These are phyloP conservation scores for Tripterygium wilfordii DNA, from an alignment of 177 flowering plant genomes.

Conservation along the genomic window DNA sequence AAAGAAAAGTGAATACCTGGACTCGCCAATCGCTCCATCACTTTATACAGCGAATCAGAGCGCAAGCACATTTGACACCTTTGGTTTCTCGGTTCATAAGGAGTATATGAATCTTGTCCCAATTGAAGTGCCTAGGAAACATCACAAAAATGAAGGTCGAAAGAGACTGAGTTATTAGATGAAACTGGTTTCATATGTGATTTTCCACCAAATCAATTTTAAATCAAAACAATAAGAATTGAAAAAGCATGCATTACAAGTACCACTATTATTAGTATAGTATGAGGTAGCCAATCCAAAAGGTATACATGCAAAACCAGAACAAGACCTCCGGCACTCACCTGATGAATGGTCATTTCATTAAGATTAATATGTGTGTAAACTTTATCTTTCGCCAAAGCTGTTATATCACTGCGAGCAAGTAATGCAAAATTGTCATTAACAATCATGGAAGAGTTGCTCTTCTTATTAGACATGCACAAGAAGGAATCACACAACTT, in stretches of 20 bases:
- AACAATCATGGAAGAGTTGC: neutral
- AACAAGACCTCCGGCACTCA: slow-evolving; percentile 9
- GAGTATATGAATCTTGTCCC: slow-evolving; percentile 65
- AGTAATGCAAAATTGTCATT: neutral
- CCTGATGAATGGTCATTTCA: slow-evolving; percentile 87
- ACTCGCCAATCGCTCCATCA: slow-evolving; percentile 77
- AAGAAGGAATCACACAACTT: slow-evolving; percentile 12
- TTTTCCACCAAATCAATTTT: too few species aligned
- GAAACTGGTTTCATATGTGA: too few species aligned
- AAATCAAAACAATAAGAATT: too few species aligned
- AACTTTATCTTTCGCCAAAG: slow-evolving; percentile 80
- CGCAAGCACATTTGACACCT: slow-evolving; percentile 93
- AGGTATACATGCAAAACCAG: too few species aligned
- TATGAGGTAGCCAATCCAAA: too few species aligned
- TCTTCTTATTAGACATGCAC: too few species aligned
- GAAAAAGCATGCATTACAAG: too few species aligned
- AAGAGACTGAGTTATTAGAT: too few species aligned
- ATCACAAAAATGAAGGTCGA: neutral
- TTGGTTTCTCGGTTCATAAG: slow-evolving; percentile 53
- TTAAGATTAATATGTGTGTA: slow-evolving; percentile 73
- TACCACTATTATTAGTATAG: too few species aligned
- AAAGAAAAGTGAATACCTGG: slow-evolving; percentile 60
- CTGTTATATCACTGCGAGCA: slow-evolving; percentile 80
- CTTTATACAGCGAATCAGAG: slow-evolving; percentile 72
- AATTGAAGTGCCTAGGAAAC: slow-evolving; percentile 66